phyloP scores from a whole-genome alignment of 1,284 basidiomycete species.

The Cystobasidium sp. region DNA sequence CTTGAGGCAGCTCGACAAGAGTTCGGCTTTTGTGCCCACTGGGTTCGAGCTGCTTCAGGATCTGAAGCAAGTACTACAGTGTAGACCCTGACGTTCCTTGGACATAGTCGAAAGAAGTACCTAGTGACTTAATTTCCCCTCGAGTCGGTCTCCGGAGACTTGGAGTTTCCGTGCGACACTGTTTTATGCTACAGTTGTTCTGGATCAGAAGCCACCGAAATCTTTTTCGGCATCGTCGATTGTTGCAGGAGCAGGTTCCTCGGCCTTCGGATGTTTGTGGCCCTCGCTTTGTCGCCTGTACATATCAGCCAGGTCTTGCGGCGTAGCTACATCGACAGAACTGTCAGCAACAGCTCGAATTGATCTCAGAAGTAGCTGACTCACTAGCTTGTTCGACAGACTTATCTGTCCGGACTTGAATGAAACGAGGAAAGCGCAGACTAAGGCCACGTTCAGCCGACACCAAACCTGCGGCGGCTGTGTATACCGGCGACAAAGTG shows the following conservation, averaged over 20 bases:
- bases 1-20: no score
- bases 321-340: slow-evolving; percentile 33
- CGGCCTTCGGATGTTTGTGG: slow-evolving; percentile 32
- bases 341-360: not conserved
- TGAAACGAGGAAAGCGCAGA: slow-evolving; percentile 58
- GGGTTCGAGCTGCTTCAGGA: no score
- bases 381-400: slow-evolving; percentile 51
- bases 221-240: not conserved
- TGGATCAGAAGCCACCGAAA: slow-evolving; percentile 13
- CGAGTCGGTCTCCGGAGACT: no score
- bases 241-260: not conserved
- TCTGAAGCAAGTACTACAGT: no score
- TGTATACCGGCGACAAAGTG: slow-evolving; percentile 84
- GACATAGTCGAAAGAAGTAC: no score
- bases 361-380: not conserved
- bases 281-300: slow-evolving; percentile 44
- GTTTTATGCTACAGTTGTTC: no score
- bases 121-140: no score
- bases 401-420: slow-evolving; percentile 52
- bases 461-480: slow-evolving; percentile 74
- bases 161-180: no score
- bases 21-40: no score
- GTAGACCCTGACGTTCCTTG: no score
- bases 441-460: slow-evolving; percentile 67
- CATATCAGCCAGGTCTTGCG: slow-evolving; percentile 41